A percentile compares a stretch with the other conserved stretches of the same genome.
Conservation (phyloP, 2,329 filamentous ascomycete genomes). For the Aspergillus arachidicola region DNA sequence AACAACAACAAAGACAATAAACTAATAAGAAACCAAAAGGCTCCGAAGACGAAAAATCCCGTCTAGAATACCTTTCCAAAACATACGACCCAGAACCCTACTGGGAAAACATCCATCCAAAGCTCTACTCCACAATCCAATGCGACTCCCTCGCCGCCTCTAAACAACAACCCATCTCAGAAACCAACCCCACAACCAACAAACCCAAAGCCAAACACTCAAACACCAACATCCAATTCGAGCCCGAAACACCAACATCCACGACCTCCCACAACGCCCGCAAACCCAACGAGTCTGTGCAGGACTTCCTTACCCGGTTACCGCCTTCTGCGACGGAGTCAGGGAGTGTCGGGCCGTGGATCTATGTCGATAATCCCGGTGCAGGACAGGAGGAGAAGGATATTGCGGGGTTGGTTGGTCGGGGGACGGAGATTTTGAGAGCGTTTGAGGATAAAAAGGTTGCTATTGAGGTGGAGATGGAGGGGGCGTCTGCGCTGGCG, state of each 20-base stretch:
- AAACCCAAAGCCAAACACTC: not conserved
- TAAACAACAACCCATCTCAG: not conserved
- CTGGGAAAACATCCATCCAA: conserved; percentile 44
- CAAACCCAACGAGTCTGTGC: not conserved
- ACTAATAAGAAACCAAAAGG: conserved; percentile 47
- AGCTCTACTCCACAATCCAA: conserved; percentile 38
- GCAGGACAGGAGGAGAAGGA: conserved; percentile 45
- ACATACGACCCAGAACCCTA: conserved; percentile 56
- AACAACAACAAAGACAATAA: not conserved
- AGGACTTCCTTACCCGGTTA: not conserved
- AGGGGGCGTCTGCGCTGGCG: conserved; percentile 41
- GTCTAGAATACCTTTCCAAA: conserved; percentile 55
- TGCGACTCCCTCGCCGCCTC: conserved; percentile 11
- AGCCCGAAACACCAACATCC: not conserved
- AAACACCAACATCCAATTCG: not conserved
- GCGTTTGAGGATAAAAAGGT: conserved; percentile 50
- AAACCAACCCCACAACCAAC: not conserved
- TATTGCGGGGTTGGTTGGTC: conserved; percentile 53
- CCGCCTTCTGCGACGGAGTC: not conserved
- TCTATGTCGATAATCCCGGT: conserved; percentile 68
- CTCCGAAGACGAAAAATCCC: conserved; percentile 52
- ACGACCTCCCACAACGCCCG: not conserved
- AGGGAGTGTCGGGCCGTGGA: conserved; percentile 60
- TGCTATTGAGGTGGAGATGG: conserved; percentile 55
- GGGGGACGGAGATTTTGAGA: conserved; percentile 58